Base-by-base conservation (phyloP, 2,329 filamentous ascomycete species). In the Paecilomyces variotii region DNA sequence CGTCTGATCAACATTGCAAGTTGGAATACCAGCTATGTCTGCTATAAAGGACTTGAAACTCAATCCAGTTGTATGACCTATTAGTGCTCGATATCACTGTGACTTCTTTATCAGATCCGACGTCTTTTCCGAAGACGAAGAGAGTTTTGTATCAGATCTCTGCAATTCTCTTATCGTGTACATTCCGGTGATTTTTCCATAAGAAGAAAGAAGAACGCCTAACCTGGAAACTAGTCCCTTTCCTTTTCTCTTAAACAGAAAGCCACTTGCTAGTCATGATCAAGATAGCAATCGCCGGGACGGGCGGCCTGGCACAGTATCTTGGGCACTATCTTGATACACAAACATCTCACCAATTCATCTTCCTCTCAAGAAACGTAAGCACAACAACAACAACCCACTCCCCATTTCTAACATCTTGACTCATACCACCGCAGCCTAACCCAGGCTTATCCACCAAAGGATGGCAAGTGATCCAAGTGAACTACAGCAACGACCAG, bases 341-440 rank as follows among this genome's bases (percentile, higher is more conserved):
- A 27, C 79, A 84, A 56, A 88, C 84, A 35, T 84, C 82, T 53
- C 86, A 91, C 71, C 82, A 86, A 55, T 80, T 90, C 52, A 79
- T 91, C 56, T 80, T 91, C n/a, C 74, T 91, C 30, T 90, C 88
- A 25, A 81, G 85, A 77, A 76, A 72, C 60, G 87, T 87, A 72
- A 71, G 79, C 74, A 14, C 25, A 26, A 24, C 25, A 30, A 35
- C 14, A 19, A 19, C 19, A 39, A 12, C 19, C 7, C 49, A 3
- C 55, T 54, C 54, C 27, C 19, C 39, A n/a, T 30, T 54, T 51
- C 32, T 27, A 52, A 19, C 45, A 64, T 45, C 54, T 49, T 57
- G 32, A 59, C 50, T 58, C 32, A 56, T 12, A 55, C 54, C 11
- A 56, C 14, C 26, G 51, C 57, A 77, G 74, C 64, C 69, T 19